phyloP scores from a whole-genome alignment of 345 rosid genomes.

The Passiflora organensis region DNA sequence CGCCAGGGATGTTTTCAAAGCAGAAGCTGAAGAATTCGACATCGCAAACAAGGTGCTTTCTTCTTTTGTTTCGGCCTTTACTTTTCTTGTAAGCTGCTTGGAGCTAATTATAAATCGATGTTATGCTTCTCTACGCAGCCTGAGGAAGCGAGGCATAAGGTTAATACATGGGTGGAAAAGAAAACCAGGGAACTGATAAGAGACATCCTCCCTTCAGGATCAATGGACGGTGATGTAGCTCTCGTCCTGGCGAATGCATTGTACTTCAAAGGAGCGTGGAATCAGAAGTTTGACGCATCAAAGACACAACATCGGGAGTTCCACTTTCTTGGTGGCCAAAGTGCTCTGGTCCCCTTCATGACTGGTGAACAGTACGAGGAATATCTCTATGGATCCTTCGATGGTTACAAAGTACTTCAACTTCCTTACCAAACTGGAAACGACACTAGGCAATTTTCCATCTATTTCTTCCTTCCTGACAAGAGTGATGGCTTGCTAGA shows the following conservation, averaged over 20 bases:
- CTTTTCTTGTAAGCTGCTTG: too few species aligned
- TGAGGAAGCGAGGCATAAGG: slow-evolving; percentile 16
- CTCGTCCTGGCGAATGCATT: slow-evolving; percentile 34
- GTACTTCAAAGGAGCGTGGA: slow-evolving; percentile 38
- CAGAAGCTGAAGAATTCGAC: slow-evolving; percentile 3
- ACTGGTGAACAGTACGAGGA: not conserved
- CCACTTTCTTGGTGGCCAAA: slow-evolving; percentile 15
- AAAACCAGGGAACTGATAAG: slow-evolving; percentile 29
- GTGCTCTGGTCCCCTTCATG: slow-evolving; percentile 16
- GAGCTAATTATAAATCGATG: not conserved
- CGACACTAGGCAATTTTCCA: slow-evolving; percentile 1
- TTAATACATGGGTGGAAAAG: slow-evolving; percentile 24
- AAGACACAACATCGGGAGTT: slow-evolving; percentile 19
- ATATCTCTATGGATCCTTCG: slow-evolving; percentile 1
- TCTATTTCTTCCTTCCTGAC: slow-evolving; percentile 15
- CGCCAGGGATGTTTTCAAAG: slow-evolving; percentile 1
- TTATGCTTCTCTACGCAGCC: slow-evolving; percentile 14
- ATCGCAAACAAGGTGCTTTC: not conserved
- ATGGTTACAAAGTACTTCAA: slow-evolving; percentile 6
- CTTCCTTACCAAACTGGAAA: not conserved
- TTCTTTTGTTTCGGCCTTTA: too few species aligned
- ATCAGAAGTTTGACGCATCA: slow-evolving; percentile 14
- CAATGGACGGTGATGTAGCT: slow-evolving; percentile 4
- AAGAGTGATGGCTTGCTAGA: not conserved
- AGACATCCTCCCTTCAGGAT: slow-evolving; percentile 19